These are phyloP conservation scores for Mycena leptocephala DNA, from an alignment of 768 basidiomycete genomes.

Conservation along the genomic window DNA sequence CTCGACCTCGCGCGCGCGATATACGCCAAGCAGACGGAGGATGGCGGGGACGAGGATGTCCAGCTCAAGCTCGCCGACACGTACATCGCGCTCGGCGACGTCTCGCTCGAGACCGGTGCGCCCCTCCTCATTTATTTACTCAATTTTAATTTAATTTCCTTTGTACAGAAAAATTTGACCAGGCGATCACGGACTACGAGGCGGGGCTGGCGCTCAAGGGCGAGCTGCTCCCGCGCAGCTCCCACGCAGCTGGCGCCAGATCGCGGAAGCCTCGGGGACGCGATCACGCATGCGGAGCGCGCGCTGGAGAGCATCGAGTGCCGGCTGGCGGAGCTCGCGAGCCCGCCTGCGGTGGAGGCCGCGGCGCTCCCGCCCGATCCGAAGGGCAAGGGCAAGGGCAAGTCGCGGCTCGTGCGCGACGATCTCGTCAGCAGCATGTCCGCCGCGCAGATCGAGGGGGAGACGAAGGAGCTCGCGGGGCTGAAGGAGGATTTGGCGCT, in stretches of 20 bases:
- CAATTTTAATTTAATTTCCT: slow-evolving; percentile 7
- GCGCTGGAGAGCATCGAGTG: slow-evolving; percentile 86
- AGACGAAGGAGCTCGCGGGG: slow-evolving; percentile 85
- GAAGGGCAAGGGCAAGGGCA: slow-evolving; percentile 81
- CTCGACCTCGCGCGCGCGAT: slow-evolving; percentile 95
- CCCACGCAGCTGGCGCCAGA: slow-evolving; percentile 91
- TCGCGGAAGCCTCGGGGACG: slow-evolving; percentile 90
- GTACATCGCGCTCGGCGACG: slow-evolving; percentile 92
- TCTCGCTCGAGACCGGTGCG: slow-evolving; percentile 96
- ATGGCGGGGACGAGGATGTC: slow-evolving; percentile 71
- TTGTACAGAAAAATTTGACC: slow-evolving; percentile 97
- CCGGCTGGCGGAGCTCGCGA: slow-evolving; percentile 74
- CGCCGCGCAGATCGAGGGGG: slow-evolving; percentile 80
- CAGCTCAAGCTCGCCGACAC: slow-evolving; percentile 93
- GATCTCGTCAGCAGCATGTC: slow-evolving; percentile 79
- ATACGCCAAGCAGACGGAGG: slow-evolving; percentile 76
- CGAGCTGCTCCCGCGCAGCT: slow-evolving; percentile 85
- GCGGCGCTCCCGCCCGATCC: slow-evolving; percentile 58
- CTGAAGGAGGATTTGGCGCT: slow-evolving; percentile 87
- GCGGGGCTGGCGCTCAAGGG: slow-evolving; percentile 83
- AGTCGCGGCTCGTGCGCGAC: slow-evolving; percentile 61
- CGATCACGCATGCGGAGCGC: slow-evolving; percentile 86
- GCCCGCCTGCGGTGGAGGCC: slow-evolving; percentile 40
- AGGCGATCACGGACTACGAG: slow-evolving; percentile 92
- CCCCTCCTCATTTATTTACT: not conserved